These are phyloP conservation scores for Daldinia grandis DNA, from an alignment of 495 filamentous ascomycete species.

Conservation along the genomic window DNA sequence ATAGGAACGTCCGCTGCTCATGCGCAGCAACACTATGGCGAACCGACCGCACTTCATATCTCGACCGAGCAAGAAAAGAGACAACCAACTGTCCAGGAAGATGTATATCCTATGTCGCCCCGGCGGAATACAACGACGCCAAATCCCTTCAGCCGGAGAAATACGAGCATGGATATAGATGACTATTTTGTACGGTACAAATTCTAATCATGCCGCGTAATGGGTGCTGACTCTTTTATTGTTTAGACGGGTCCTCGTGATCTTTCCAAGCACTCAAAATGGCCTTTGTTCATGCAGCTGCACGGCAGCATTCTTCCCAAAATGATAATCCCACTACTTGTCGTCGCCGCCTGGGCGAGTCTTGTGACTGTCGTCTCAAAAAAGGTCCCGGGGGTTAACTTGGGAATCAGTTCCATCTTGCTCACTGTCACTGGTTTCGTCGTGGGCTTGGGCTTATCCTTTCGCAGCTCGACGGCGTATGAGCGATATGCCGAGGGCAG, in stretches of 20 bases:
- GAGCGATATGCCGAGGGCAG: constrained; percentile 82
- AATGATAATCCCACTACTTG: constrained; percentile 77
- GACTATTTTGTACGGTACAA: constrained; percentile 61
- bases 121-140: constrained; percentile 44
- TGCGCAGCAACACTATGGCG: constrained; percentile 19
- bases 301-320: constrained; percentile 83
- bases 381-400: constrained; percentile 60
- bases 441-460: constrained; percentile 82
- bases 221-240: constrained; percentile 11
- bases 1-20: constrained; percentile 4
- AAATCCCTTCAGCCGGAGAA: constrained; percentile 58
- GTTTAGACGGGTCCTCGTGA: constrained; percentile 69
- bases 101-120: constrained; percentile 47
- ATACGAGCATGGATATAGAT: constrained; percentile 57
- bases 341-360: constrained; percentile 74
- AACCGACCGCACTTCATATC: constrained; percentile 15
- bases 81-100: constrained; percentile 27
- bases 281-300: constrained; percentile 80
- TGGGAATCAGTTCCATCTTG: constrained; percentile 73
- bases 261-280: constrained; percentile 79
- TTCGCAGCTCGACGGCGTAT: constrained; percentile 86
- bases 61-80: constrained; percentile 29
- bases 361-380: constrained; percentile 70
- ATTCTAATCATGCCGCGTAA: not conserved
- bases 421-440: constrained; percentile 91